Evolutionary conservation across 768 basidiomycete genomes (phyloP), one percentile per base, ranked within the genome.

Genomic region (Mycena indigotica): DNA sequence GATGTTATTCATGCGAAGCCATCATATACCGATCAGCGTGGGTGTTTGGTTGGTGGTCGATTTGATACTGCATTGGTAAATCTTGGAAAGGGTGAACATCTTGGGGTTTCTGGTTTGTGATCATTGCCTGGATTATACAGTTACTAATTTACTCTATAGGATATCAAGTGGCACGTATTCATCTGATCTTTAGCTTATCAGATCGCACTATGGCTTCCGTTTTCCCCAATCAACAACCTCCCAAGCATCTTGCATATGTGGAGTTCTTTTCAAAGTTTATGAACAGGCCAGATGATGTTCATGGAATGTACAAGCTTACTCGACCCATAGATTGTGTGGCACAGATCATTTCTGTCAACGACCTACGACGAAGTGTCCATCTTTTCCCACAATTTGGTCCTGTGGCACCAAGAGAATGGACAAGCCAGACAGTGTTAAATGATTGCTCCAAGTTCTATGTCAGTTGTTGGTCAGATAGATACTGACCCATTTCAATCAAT

Each of bases 21-120:
- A 26, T 17, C 21, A 1, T 17, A 28, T 26, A 25, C 19, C 16
- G 60, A 70, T 48, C 57, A 48, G 15, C 56, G 59, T 4, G 58
- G 65, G 0, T 41, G 55, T 2, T 5, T 21, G 0, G 53, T 69
- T 25, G 67, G 67, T 3, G 69, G 57, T 1, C 57, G 70, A 3
- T 79, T 77, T 64, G 76, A 80, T 56, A 76, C 70, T 3, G 72
- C 60, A 1, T 56, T 75, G 3, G 56, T 72, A 32, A 67, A 69
- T 13, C 51, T 57, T 28, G 60, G 59, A 4, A 39, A 16, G 19
- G 58, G 56, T 10, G 13, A 35, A 16, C 28, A 54, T 21, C 56
- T 51, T 10, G 66, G 65, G 3, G 25, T 65, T 1, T 28, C 54
- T 45, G 65, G 66, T 68, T 39, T 19, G 54, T 51, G 30, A 32